phyloP scores from a whole-genome alignment of 306 rosid species.

The Quercus dentata region DNA sequence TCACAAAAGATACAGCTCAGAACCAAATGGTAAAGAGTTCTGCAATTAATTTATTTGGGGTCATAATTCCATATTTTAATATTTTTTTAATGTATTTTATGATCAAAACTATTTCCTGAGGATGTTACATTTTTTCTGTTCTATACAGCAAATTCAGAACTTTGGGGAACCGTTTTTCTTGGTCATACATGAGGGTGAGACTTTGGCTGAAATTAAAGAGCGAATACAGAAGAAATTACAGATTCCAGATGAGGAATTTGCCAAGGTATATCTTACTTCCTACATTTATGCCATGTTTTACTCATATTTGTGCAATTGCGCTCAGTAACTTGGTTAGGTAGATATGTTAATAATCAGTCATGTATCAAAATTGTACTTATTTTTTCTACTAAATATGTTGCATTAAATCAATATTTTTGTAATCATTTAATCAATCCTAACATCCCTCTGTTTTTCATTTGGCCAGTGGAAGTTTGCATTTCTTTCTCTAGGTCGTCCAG shows the following conservation, averaged over 20 bases:
- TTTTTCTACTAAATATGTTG: not conserved
- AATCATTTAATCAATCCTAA: conserved; percentile 1
- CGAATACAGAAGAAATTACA: conserved; percentile 74
- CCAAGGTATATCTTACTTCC: conserved; percentile 50
- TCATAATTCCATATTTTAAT: not conserved
- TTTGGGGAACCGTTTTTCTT: conserved; percentile 91
- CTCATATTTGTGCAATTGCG: not conserved
- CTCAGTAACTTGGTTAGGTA: conserved; percentile 12
- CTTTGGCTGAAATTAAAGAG: conserved; percentile 61
- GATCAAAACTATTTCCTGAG: not conserved
- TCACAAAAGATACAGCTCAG: conserved; percentile 75
- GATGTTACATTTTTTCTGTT: conserved; percentile 8
- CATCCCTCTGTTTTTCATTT: not conserved
- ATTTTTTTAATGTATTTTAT: not conserved
- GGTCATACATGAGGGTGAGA: conserved; percentile 85
- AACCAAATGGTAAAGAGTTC: conserved; percentile 59
- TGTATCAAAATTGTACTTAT: not conserved
- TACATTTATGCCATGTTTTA: not conserved
- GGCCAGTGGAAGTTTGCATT: conserved; percentile 92
- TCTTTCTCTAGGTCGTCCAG: conserved; percentile 86
- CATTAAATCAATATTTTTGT: not conserved
- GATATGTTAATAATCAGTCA: not conserved
- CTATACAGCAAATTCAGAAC: conserved; percentile 75
- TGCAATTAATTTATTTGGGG: conserved; percentile 14
- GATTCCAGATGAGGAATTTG: conserved; percentile 83